phyloP scores from a whole-genome alignment of 441 rosid species.

The Euphorbia schlechtendalii region DNA sequence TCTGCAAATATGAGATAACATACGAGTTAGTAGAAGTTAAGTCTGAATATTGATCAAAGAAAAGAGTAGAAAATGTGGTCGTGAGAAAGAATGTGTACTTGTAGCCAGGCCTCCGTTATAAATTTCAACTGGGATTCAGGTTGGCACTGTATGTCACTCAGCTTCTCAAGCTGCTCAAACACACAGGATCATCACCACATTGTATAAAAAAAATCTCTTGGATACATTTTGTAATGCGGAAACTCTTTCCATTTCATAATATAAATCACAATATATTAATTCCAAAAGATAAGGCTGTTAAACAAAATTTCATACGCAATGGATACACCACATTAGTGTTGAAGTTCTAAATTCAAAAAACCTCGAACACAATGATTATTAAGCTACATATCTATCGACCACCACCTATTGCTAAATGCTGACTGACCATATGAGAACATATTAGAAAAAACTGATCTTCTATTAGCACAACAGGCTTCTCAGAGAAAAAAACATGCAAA shows the following conservation, averaged over 20 bases:
- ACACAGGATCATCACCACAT: not conserved
- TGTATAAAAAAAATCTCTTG: not conserved
- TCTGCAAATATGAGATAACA: constrained; percentile 36
- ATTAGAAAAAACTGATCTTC: not conserved
- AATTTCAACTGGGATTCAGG: constrained; percentile 91
- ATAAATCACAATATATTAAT: not conserved
- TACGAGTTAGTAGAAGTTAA: not conserved
- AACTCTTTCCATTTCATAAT: not conserved
- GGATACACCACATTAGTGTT: not conserved
- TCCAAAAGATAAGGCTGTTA: not conserved
- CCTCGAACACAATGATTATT: not conserved
- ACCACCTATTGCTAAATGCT: not conserved
- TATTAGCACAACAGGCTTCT: not conserved
- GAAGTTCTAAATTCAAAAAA: not conserved
- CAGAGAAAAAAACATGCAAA: not conserved
- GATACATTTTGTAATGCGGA: not conserved
- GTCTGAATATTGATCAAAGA: not conserved
- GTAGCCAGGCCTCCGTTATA: constrained; percentile 93
- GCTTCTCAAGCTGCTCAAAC: constrained; percentile 70
- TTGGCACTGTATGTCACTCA: constrained; percentile 67
- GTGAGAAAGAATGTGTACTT: constrained; percentile 39
- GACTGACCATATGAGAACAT: not conserved
- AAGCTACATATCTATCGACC: not conserved
- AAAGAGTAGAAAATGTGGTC: not conserved
- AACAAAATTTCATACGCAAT: not conserved